Percentiles rank a stretch among this genome's conserved stretches.
Evolutionary conservation across 2,329 filamentous ascomycete genomes (phyloP).

Genomic region (Epichloe baconii): DNA sequence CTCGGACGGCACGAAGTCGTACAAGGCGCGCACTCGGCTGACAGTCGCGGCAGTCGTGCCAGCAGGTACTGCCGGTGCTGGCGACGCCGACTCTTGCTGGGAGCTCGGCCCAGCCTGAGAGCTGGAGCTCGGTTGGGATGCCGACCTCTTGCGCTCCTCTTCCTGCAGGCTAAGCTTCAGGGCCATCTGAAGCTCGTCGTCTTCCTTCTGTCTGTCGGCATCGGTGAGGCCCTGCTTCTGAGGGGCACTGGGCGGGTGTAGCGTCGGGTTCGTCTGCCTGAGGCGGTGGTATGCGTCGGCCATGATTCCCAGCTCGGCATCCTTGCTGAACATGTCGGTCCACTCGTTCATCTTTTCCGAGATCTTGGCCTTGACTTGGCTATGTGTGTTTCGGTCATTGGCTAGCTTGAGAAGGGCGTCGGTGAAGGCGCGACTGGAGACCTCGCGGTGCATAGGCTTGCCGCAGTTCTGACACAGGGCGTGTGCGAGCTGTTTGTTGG

Average conservation of each 20-base stretch:
- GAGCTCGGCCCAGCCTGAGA: conserved; percentile 23
- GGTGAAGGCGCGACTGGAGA: conserved; percentile 85
- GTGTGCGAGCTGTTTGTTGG: conserved; percentile 55
- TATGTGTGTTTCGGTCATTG: conserved; percentile 88
- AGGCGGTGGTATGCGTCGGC: conserved; percentile 83
- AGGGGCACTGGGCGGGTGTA: conserved; percentile 85
- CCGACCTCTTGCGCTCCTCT: conserved; percentile 49
- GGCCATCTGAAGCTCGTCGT: conserved; percentile 94
- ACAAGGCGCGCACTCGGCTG: conserved; percentile 82
- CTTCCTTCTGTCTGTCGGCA: conserved; percentile 82
- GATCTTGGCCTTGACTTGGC: conserved; percentile 94
- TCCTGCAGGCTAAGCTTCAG: conserved; percentile 87
- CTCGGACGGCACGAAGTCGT: conserved; percentile 89
- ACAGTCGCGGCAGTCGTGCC: conserved; percentile 95
- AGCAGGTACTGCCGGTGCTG: conserved; percentile 46
- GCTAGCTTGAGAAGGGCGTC: conserved; percentile 84
- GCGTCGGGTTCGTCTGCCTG: conserved; percentile 71
- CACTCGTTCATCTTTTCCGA: conserved; percentile 93
- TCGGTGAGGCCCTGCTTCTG: conserved; percentile 88
- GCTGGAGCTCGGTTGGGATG: conserved; percentile 22
- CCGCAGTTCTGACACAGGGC: conserved; percentile 88
- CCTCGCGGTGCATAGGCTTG: conserved; percentile 71
- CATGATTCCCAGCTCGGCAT: conserved; percentile 94
- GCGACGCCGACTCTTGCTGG: conserved; percentile 27
- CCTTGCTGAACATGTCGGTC: conserved; percentile 84